Percentiles rank a stretch among this genome's conserved stretches.
Conservation (phyloP, 306 rosid genomes). For the Prunus armeniaca region DNA sequence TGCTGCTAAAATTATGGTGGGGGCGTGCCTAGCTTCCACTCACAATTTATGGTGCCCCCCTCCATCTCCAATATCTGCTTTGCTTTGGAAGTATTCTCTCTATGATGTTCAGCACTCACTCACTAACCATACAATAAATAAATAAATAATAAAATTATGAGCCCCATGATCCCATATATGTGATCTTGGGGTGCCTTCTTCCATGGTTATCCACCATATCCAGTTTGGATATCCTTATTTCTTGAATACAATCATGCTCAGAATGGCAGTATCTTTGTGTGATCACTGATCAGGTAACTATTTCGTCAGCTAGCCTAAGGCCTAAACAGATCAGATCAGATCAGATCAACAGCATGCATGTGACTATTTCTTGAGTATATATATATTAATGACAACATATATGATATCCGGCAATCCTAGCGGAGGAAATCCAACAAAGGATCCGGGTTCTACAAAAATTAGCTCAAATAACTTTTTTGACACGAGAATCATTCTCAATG, state of each 20-base stretch:
- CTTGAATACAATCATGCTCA: background rate
- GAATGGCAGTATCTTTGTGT: background rate
- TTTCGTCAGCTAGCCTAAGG: background rate
- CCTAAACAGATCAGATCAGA: background rate
- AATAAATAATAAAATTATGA: too few relatives aligned
- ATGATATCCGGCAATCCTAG: too few relatives aligned
- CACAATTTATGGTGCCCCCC: slow-evolving; percentile 21
- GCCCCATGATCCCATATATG: too few relatives aligned
- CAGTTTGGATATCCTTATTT: background rate
- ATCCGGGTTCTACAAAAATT: background rate
- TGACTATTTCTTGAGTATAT: background rate
- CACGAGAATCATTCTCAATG: background rate
- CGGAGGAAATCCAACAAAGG: too few relatives aligned
- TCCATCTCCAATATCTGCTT: slow-evolving; percentile 32
- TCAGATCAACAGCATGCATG: background rate
- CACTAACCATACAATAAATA: too few relatives aligned
- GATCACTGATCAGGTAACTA: slow-evolving; percentile 1
- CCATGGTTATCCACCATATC: too few relatives aligned
- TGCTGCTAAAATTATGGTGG: background rate
- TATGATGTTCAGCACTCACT: background rate
- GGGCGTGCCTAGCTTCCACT: slow-evolving; percentile 26
- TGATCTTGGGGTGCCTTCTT: too few relatives aligned
- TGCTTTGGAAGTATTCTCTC: slow-evolving; percentile 19
- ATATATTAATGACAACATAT: too few relatives aligned
- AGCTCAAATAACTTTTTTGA: background rate